phyloP scores from a whole-genome alignment of 2,329 filamentous ascomycete species.

The Talaromyces sp. region DNA sequence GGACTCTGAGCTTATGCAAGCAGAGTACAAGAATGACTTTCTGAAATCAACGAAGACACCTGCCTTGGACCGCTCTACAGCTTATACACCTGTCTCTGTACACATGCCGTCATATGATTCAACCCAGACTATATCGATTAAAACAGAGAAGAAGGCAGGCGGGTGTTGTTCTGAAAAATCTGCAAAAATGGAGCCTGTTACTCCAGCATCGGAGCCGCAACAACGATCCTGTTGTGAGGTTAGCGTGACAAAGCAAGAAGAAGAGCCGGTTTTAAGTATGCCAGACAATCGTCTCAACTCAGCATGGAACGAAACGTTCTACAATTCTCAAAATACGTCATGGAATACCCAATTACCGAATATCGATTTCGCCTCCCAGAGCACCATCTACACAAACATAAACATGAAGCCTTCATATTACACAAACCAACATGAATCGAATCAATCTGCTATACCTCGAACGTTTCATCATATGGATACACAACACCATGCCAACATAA shows the following conservation, averaged over 20 bases:
- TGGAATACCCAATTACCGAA: conserved; percentile 5
- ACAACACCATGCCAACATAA: not conserved
- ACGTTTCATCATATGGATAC: not conserved
- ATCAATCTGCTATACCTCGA: not conserved
- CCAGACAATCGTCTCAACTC: not conserved
- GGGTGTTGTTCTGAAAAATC: conserved; percentile 28
- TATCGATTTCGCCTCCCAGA: conserved; percentile 21
- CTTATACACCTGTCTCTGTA: not conserved
- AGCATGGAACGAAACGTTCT: not conserved
- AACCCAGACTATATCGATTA: not conserved
- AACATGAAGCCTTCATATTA: conserved; percentile 21
- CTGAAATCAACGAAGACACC: conserved; percentile 22
- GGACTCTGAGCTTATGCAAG: conserved; percentile 19
- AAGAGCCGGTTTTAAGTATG: not conserved
- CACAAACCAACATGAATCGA: conserved; percentile 19
- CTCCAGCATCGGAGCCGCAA: conserved; percentile 14
- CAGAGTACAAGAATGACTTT: conserved; percentile 20
- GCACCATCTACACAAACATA: conserved; percentile 19
- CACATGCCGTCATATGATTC: not conserved
- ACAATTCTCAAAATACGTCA: not conserved
- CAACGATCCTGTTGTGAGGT: conserved; percentile 31
- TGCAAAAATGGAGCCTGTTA: conserved; percentile 17
- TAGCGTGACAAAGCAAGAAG: conserved; percentile 6
- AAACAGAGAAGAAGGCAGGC: not conserved
- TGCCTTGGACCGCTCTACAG: conserved; percentile 5